phyloP scores from a whole-genome alignment of 2,329 filamentous ascomycete genomes.

The Epichloe hybrida region DNA sequence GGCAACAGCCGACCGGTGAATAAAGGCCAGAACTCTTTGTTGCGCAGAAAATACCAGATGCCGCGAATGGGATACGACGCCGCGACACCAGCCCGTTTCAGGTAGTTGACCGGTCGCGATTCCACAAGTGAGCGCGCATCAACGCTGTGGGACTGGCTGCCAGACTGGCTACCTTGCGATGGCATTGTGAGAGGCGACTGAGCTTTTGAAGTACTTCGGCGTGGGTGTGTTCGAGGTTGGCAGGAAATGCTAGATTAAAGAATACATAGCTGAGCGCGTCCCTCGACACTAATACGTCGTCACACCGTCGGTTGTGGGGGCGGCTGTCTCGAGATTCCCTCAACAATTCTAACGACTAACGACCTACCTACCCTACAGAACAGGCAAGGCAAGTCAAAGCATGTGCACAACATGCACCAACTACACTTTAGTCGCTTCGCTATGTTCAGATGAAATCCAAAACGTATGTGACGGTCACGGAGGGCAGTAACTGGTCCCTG shows the following conservation, averaged over 20 bases:
- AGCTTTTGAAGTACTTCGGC: not conserved
- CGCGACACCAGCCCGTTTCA: constrained; percentile 30
- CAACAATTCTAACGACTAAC: not conserved
- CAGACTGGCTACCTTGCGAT: constrained; percentile 1
- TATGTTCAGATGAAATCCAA: too few relatives aligned
- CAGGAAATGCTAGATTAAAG: not conserved
- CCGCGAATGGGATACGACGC: constrained; percentile 52
- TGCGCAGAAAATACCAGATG: constrained; percentile 66
- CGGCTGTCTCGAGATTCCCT: not conserved
- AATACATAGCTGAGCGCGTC: not conserved
- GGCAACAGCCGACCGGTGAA: constrained; percentile 68
- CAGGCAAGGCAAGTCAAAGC: too few relatives aligned
- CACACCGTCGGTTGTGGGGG: not conserved
- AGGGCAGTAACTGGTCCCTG: too few relatives aligned
- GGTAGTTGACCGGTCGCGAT: constrained; percentile 25
- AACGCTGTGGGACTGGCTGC: constrained; percentile 5
- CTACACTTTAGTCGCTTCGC: too few relatives aligned
- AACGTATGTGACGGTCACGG: too few relatives aligned
- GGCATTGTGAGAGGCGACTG: constrained; percentile 1
- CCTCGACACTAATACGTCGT: not conserved
- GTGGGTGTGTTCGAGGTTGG: not conserved
- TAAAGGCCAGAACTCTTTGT: constrained; percentile 71
- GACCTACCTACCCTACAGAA: not conserved
- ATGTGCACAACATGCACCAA: too few relatives aligned
- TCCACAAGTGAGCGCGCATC: constrained; percentile 1